Evolutionary conservation across 2,329 filamentous ascomycete species (phyloP).

Genomic region (Niveomyces coronatus): DNA sequence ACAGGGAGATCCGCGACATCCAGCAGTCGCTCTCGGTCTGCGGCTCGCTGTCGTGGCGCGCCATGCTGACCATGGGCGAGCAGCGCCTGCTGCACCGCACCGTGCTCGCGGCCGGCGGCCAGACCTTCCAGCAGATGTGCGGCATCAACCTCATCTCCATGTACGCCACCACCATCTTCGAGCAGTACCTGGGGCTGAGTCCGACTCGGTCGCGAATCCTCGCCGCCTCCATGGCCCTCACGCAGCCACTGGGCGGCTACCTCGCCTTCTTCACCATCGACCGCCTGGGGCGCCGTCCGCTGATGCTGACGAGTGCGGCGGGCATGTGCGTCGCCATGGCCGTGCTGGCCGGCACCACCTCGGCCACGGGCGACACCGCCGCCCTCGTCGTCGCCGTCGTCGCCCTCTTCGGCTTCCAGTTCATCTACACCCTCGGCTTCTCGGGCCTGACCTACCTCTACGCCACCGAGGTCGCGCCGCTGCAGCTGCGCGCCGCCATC

Average conservation of each 20-base stretch:
- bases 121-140: slow-evolving; percentile 17
- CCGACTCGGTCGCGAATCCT: slow-evolving; percentile 16
- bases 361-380: not conserved
- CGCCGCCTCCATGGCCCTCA: slow-evolving; percentile 18
- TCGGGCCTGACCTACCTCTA: slow-evolving; percentile 49
- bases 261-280: slow-evolving; percentile 21
- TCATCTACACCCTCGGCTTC: slow-evolving; percentile 54
- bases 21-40: slow-evolving; percentile 11
- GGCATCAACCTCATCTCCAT: slow-evolving; percentile 20
- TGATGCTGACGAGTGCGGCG: slow-evolving; percentile 7
- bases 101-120: slow-evolving; percentile 7
- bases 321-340: slow-evolving; percentile 10
- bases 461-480: slow-evolving; percentile 38
- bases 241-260: slow-evolving; percentile 23
- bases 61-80: slow-evolving; percentile 11
- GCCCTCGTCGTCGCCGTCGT: slow-evolving; percentile 11
- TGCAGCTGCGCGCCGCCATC: slow-evolving; percentile 30
- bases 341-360: slow-evolving; percentile 8
- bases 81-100: slow-evolving; percentile 11
- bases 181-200: slow-evolving; percentile 17
- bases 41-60: slow-evolving; percentile 11
- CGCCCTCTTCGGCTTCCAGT: slow-evolving; percentile 56
- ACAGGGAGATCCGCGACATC: slow-evolving; percentile 10
- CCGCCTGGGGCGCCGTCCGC: slow-evolving; percentile 17
- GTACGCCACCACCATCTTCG: slow-evolving; percentile 21